These are phyloP conservation scores for Leavenworthia alabamica DNA, from an alignment of 345 rosid species.

Conservation along the genomic window DNA sequence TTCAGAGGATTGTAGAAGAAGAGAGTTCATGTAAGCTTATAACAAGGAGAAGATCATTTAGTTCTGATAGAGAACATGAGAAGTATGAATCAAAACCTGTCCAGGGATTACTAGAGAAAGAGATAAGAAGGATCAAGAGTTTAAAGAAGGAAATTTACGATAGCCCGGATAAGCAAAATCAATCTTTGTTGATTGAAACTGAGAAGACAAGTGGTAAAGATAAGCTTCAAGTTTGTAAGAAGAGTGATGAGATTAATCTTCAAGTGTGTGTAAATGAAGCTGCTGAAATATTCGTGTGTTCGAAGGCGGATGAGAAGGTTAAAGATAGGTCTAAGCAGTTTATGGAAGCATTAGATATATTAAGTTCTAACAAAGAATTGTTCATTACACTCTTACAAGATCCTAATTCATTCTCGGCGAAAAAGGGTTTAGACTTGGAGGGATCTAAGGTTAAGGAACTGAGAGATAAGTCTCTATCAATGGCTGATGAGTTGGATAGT, in stretches of 20 bases:
- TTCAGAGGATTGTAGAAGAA: conserved; percentile 24
- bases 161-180: background rate
- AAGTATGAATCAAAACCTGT: conserved; percentile 27
- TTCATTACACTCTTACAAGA: conserved; percentile 62
- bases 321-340: conserved; percentile 51
- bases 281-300: conserved; percentile 52
- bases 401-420: conserved; percentile 60
- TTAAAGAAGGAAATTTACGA: conserved; percentile 15
- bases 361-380: conserved; percentile 66
- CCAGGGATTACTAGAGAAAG: conserved; percentile 28
- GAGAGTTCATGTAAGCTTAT: conserved; percentile 31
- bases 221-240: conserved; percentile 12
- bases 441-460: conserved; percentile 33
- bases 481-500: conserved; percentile 24
- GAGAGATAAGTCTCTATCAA: conserved; percentile 2
- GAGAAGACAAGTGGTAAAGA: conserved; percentile 21
- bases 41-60: conserved; percentile 30
- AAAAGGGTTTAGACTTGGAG: conserved; percentile 46
- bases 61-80: conserved; percentile 27
- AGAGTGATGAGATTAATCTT: conserved; percentile 37
- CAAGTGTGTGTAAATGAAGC: conserved; percentile 45
- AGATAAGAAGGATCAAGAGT: conserved; percentile 18
- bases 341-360: conserved; percentile 56
- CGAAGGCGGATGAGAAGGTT: conserved; percentile 32
- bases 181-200: conserved; percentile 17